Conservation (phyloP, 164 flowering plant species). For the Cinnamomum micranthum region DNA sequence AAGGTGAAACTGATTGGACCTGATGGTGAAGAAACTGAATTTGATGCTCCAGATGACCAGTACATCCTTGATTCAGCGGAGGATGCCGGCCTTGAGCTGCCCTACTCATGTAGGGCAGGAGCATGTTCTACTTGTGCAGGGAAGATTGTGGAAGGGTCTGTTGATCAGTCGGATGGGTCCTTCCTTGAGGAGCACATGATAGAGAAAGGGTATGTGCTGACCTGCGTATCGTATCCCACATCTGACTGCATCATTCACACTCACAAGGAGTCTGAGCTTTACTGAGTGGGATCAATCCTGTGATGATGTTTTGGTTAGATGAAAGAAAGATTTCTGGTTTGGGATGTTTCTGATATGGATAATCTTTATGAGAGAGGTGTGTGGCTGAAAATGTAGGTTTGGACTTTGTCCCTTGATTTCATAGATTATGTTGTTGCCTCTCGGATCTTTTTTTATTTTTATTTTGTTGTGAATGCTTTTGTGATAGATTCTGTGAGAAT, state of each 20-base stretch:
- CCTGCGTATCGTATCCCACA: conserved; percentile 65
- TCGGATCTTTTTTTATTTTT: no score
- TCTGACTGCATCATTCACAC: conserved; percentile 68
- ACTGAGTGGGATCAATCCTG: no score
- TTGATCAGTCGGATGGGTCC: conserved; percentile 76
- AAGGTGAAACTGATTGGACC: conserved; percentile 65
- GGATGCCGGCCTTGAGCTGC: conserved; percentile 59
- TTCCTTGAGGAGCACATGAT: conserved; percentile 60
- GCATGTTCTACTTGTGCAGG: conserved; percentile 83
- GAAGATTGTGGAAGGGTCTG: conserved; percentile 39
- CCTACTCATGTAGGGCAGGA: conserved; percentile 84
- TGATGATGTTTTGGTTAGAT: no score
- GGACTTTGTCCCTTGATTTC: no score
- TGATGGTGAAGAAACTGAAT: conserved; percentile 49
- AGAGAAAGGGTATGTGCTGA: conserved; percentile 51
- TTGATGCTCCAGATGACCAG: conserved; percentile 61
- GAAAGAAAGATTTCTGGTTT: no score
- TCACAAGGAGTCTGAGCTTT: conserved; percentile 68
- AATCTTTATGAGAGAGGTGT: no score
- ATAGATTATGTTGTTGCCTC: no score
- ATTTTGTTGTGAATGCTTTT: no score
- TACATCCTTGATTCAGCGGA: conserved; percentile 72
- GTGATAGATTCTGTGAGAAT: no score
- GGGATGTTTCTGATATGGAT: no score
- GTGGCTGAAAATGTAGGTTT: no score